Conservation (phyloP, 2,329 filamentous ascomycete genomes). For the Xylariales sp. region DNA sequence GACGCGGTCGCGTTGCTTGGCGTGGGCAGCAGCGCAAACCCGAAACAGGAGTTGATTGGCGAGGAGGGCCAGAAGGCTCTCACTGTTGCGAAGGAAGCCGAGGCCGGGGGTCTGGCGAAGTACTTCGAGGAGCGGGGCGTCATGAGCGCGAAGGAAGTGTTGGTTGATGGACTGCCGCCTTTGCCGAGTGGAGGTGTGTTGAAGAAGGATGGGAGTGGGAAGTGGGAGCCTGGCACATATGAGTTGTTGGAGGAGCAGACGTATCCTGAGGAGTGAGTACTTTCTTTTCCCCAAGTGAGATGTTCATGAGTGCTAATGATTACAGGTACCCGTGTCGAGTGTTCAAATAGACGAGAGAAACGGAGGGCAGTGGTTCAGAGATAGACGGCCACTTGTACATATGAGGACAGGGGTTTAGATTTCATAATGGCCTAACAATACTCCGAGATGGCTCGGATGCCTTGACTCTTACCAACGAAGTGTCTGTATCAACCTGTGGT, state of each 20-base stretch:
- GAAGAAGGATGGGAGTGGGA: conserved; percentile 35
- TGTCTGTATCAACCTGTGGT: no score
- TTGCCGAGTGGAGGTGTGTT: conserved; percentile 66
- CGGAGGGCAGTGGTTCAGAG: conserved; percentile 11
- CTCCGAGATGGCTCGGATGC: neutral
- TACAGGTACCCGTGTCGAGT: conserved; percentile 60
- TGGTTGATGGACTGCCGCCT: conserved; percentile 79
- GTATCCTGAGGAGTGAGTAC: conserved; percentile 64
- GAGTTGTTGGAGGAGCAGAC: conserved; percentile 59
- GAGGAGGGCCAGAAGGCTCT: conserved; percentile 65
- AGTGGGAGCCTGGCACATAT: conserved; percentile 67
- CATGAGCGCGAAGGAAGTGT: conserved; percentile 51
- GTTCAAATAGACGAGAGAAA: conserved; percentile 43
- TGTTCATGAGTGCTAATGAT: no score
- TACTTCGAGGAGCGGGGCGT: conserved; percentile 64
- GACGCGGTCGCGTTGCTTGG: conserved; percentile 81
- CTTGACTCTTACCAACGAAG: no score
- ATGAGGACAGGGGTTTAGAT: conserved; percentile 12
- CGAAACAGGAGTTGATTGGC: conserved; percentile 79
- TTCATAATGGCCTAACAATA: conserved; percentile 4
- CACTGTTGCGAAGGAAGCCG: conserved; percentile 69
- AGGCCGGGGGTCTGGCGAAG: conserved; percentile 65
- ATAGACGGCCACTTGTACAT: conserved; percentile 21
- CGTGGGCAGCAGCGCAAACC: conserved; percentile 74
- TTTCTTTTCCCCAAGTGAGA: conserved; percentile 1